Evolutionary conservation across 345 rosid species (phyloP), one percentile per base, ranked within the genome.

Genomic region (Gossypium stocksii): DNA sequence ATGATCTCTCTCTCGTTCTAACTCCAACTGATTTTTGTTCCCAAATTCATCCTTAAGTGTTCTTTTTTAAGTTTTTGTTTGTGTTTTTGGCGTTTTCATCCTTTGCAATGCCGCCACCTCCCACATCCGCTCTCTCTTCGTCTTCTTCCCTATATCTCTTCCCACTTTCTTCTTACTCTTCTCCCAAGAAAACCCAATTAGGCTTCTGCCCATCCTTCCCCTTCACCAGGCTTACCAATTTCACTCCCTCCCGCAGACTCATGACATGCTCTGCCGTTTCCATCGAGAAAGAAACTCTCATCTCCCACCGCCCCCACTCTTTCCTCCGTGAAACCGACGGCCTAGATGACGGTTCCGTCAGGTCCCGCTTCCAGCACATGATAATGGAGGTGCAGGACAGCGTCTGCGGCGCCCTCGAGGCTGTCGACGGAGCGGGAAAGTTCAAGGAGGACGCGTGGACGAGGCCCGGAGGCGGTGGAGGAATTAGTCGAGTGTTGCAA

Each of bases 401-500:
- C 23, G 94, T 94, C 11, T 94, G 98, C 70, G 80, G 63, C 29
- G 95, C 93, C 25, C 82, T 94, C 22, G 93, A 92, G 87, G 86
- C 75, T n/a, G 86, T 77, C 0, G 97, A 92, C 38, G 77, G 78
- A 17, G 90, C 81, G 0, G 89, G 88, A 20, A 92, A 87, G 77
- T 94, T 94, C 77, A 91, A 87, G 87, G 98, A 94, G 87, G 98
- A 94, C 70, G 96, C 91, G 9, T 95, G 99, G 99, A 91, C 97
- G 1, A 85, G 99, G 77, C 96, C 98, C 0, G 99, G 98, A 9
- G 99, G 99, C 2, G 99, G 99, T 0, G 99, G 99, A 2, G 99
- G 99, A n/a, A 93, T 95, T 73, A 95, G 99, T 69, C 84, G 98
- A 53, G 98, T 93, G 12, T 82, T 95, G 74, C 98, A 95, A 54